Conservation (phyloP, 495 filamentous ascomycete genomes). For the Hyphodiscus hymeniophilus region DNA sequence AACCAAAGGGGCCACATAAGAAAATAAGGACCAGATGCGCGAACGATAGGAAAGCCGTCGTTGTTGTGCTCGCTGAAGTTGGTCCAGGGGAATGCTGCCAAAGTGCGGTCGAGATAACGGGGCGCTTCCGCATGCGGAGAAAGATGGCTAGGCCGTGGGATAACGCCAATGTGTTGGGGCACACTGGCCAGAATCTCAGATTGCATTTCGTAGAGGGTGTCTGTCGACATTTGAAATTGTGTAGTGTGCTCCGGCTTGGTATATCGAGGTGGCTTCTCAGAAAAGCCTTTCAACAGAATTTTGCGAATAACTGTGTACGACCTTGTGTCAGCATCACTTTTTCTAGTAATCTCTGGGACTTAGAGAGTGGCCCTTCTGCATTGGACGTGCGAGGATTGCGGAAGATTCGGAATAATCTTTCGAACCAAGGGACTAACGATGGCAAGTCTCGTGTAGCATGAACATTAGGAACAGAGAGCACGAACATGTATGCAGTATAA, state of each 20-base stretch:
- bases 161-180: constrained; percentile 34
- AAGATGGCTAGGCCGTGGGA: background rate
- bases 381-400: too few relatives aligned
- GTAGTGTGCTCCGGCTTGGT: constrained; percentile 6
- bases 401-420: too few relatives aligned
- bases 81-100: background rate
- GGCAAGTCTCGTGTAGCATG: too few relatives aligned
- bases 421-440: too few relatives aligned
- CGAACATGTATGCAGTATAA: constrained; percentile 47
- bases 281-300: constrained; percentile 24
- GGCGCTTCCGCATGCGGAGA: too few relatives aligned
- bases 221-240: constrained; percentile 18
- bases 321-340: too few relatives aligned
- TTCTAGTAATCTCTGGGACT: too few relatives aligned
- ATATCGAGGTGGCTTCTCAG: constrained; percentile 13
- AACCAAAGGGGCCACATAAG: constrained; percentile 43
- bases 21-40: constrained; percentile 29
- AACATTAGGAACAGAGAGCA: too few relatives aligned
- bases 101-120: background rate
- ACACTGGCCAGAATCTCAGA: constrained; percentile 38
- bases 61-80: background rate
- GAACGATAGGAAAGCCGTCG: too few relatives aligned
- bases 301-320: constrained; percentile 41
- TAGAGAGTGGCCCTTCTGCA: too few relatives aligned
- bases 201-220: constrained; percentile 26